Evolutionary conservation across 1,284 basidiomycete species (phyloP).

Genomic region (Rhodotorula sp.): DNA sequence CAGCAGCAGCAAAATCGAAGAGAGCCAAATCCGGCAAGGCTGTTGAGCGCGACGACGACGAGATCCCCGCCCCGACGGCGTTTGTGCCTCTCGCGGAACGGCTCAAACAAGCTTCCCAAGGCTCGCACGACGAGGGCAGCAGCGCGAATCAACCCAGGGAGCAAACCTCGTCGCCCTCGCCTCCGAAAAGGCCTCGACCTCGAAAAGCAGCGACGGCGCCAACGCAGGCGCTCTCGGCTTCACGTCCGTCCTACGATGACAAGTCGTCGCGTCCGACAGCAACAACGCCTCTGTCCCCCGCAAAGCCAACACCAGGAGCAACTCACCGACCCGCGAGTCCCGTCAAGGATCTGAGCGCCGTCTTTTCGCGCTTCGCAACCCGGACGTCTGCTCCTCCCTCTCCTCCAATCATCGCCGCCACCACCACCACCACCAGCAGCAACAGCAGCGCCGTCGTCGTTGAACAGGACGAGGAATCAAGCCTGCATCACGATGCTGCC

Average conservation of each 20-base stretch:
- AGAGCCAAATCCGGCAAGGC: neutral
- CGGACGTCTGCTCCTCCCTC: neutral
- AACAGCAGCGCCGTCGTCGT: neutral
- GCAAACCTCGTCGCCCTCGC: no score
- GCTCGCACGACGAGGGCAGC: neutral
- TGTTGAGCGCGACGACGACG: neutral
- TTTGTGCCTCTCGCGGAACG: constrained; percentile 11
- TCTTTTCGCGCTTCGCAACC: constrained; percentile 24
- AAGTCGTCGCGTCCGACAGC: no score
- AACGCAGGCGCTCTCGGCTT: no score
- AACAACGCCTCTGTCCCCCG: no score
- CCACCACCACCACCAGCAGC: neutral
- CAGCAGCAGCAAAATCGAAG: no score
- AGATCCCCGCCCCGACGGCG: constrained; percentile 13
- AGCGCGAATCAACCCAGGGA: neutral
- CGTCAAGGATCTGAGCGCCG: constrained; percentile 21
- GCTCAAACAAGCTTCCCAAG: neutral
- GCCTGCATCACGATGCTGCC: no score
- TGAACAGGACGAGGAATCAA: neutral
- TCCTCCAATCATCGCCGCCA: neutral
- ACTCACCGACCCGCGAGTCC: neutral
- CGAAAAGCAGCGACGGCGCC: neutral
- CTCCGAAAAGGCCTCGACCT: neutral
- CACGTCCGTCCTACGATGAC: neutral
- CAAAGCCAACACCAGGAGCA: no score